A percentile compares a stretch with the other conserved stretches of the same genome.
These are phyloP conservation scores for Vickermania spadyakhi DNA, from an alignment of 208 protist species.

Conservation along the genomic window DNA sequence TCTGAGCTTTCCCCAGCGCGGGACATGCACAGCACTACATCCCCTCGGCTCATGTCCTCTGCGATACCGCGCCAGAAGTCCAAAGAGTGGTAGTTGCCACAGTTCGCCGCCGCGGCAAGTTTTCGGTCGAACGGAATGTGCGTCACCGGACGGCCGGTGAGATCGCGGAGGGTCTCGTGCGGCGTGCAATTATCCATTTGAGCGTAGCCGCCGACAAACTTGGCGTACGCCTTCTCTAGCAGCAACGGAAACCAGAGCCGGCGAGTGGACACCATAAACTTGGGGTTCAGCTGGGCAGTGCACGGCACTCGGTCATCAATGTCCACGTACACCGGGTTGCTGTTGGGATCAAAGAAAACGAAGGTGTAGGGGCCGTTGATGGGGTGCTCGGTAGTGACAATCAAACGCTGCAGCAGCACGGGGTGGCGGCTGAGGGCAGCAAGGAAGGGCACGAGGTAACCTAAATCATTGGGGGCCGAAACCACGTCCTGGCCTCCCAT, in stretches of 20 bases:
- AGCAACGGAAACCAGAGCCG: constrained; percentile 70
- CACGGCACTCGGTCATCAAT: constrained; percentile 82
- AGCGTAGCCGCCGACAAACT: constrained; percentile 84
- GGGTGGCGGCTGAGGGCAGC: constrained; percentile 53
- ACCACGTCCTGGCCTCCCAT: constrained; percentile 18
- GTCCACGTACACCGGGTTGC: constrained; percentile 68
- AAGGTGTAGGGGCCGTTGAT: constrained; percentile 71
- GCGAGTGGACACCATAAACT: constrained; percentile 46
- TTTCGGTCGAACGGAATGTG: constrained; percentile 59
- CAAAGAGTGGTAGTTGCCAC: constrained; percentile 41
- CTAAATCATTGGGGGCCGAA: constrained; percentile 31
- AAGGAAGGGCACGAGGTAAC: constrained; percentile 75
- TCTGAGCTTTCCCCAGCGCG: constrained; percentile 19
- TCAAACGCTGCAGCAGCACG: constrained; percentile 54
- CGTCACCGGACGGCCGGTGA: constrained; percentile 77
- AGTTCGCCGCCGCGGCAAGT: constrained; percentile 63
- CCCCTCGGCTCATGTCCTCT: constrained; percentile 45
- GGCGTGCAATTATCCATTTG: constrained; percentile 74
- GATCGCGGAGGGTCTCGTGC: constrained; percentile 77
- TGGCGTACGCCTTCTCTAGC: constrained; percentile 89
- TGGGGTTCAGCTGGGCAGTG: constrained; percentile 25
- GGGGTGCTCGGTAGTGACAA: constrained; percentile 43
- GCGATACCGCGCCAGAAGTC: constrained; percentile 63
- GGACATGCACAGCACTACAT: constrained; percentile 75
- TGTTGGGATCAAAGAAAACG: constrained; percentile 76